Base-by-base conservation (phyloP, 192 early-diverging fungal genomes). In the Glomus cerebriforme region DNA sequence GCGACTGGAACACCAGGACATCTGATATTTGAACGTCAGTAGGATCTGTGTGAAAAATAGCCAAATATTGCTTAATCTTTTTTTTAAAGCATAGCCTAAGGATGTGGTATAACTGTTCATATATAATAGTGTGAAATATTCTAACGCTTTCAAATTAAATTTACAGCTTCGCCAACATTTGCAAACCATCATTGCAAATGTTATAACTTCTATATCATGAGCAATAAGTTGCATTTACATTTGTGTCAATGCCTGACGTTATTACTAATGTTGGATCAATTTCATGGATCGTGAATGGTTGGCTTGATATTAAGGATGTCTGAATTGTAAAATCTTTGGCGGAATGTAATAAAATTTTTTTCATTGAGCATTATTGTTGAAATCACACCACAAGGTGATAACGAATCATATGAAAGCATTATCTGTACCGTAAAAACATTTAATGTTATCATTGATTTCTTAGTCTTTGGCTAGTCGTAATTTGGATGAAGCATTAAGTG, bases 161-260 rank as follows among this genome's bases (percentile, higher is more conserved):
- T n/a, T n/a, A n/a, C 98, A 82, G 98, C 98, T 3, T 95, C 97
- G 22, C 97, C 97, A 27, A 97, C 98, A 80, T 93, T 96, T 5
- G 94, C 97, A 92, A 99, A 99, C 19, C 91, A 75, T 99, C 92
- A 19, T 85, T 32, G 93, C 89, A 87, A 98, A 99, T 15, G 94
- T 91, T n/a, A 99, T 97, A 24, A 99, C 98, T 75, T 99, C 97
- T 68, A 92, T 91, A 84, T 99, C 98, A 82, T 99, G 98, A 4
- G 98, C 98, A 88, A 99, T 99, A 47, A 99, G 88, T 83, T 99
- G 98, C 6, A 97, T 98, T 81, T 99, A 82, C 98, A 99, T n/a
- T 99, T 1, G 98, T 99, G 83, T 99, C 98, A 64, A 99, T 97
- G 77, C 92, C 93, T 47, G 93, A 93, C 6, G 98, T 97, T 6